Evolutionary conservation across 495 filamentous ascomycete genomes (phyloP), one percentile per base, ranked within the genome.

Genomic region (Aspergillus hancockii): DNA sequence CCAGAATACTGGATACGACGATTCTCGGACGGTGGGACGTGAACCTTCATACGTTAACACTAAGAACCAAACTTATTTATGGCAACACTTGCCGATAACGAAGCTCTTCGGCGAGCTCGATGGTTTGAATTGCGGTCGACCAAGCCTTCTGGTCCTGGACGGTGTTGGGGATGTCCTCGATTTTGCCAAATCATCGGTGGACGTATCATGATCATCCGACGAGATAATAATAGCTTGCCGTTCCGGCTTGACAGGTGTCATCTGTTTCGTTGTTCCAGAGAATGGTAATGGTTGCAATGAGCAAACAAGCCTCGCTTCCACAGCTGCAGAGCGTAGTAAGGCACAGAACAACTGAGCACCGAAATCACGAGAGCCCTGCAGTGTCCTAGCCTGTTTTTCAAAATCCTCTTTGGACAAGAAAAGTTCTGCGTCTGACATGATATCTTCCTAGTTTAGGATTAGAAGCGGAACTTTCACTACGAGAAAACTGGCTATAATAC

Each of bases 331-430:
- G 9, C 94, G 86, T 12, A 99, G 79, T 23, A 97, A 68, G 8
- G 91, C 88, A 73, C 94, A 97, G 58, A 93, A 96, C 4, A 99
- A 71, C 69, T 97, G 92, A 19, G 91, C 88, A 14, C 93, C 94
- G 32, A 94, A 81, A 73, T 98, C 93, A 47, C 91, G 87, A 43
- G 93, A 97, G 6, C 92, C 93, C 63, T 81, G 66, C 30, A 93
- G 70, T 4, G 68, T 77, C 54, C 75, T 77, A 2, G 91, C 90
- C 50, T 90, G 86, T 36, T 76, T 75, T 18, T 78, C 75, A 61
- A 97, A 98, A 56, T 94, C 91, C 3, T 73, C 65, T 63, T 81
- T 85, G 13, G 90, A 87, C 28, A 85, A 70, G 51, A 77, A 67
- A 16, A 71, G 61, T 58, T 80, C 73, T 47, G 73, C 69, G 62